Conservation (phyloP, 148 eudicot species). For the Vaccinium corymbosum region DNA sequence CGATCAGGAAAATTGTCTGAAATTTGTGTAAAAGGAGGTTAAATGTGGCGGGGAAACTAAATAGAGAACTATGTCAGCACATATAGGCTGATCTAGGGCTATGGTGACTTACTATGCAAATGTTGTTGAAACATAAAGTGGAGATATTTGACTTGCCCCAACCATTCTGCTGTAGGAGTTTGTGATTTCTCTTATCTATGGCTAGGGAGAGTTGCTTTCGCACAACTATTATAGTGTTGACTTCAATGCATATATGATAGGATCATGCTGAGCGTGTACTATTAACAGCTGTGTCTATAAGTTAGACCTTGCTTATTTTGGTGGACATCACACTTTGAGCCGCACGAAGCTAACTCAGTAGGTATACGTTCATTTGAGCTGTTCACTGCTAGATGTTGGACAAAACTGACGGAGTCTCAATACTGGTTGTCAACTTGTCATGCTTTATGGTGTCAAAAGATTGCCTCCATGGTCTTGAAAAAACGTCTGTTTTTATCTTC, state of each 20-base stretch:
- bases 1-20: neutral
- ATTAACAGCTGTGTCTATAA: neutral
- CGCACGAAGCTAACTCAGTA: neutral
- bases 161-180: neutral
- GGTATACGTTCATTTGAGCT: neutral
- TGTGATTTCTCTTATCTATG: conserved; percentile 3
- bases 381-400: neutral
- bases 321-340: neutral
- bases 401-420: neutral
- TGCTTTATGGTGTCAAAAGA: neutral
- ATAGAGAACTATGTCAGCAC: neutral
- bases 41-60: neutral
- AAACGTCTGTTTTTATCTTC: neutral
- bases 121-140: neutral
- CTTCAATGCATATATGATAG: neutral
- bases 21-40: neutral
- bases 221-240: neutral
- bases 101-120: neutral
- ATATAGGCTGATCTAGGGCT: neutral
- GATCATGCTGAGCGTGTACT: neutral
- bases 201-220: neutral
- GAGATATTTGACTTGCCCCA: neutral
- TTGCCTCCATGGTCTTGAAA: neutral
- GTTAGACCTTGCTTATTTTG: neutral
- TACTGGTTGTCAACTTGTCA: neutral